These are phyloP conservation scores for Neofusicoccum cordaticola DNA, from an alignment of 2,329 filamentous ascomycete species.

Conservation along the genomic window DNA sequence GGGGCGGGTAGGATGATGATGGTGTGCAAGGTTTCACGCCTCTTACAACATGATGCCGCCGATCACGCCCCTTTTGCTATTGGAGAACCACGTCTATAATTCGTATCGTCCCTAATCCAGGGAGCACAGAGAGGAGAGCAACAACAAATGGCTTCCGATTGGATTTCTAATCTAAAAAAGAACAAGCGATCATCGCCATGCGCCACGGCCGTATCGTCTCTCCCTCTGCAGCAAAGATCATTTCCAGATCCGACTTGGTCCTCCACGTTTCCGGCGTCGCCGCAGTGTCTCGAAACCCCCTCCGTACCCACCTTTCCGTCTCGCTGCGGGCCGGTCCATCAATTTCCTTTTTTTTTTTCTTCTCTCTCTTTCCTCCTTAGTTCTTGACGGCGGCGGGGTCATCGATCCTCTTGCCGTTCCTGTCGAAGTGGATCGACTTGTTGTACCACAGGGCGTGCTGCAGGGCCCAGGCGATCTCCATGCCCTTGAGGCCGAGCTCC, in stretches of 20 bases:
- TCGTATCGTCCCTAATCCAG: background rate
- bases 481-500: slow-evolving; percentile 33
- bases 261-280: background rate
- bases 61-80: background rate
- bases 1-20: too few species aligned
- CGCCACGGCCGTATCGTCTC: background rate
- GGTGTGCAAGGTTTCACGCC: background rate
- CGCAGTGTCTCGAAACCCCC: too few species aligned
- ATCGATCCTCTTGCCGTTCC: slow-evolving; percentile 21
- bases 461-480: slow-evolving; percentile 46
- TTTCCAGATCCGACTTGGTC: background rate
- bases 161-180: background rate
- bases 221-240: background rate
- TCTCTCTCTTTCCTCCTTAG: background rate
- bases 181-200: background rate
- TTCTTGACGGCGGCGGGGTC: background rate
- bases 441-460: slow-evolving; percentile 57
- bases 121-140: background rate
- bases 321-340: background rate
- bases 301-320: too few species aligned
- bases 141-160: background rate
- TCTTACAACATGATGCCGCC: too few species aligned
- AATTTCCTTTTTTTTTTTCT: background rate
- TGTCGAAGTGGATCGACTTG: slow-evolving; percentile 51
- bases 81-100: background rate